These are phyloP conservation scores for Penicillium sp. DNA, from an alignment of 2,329 filamentous ascomycete genomes.

Conservation along the genomic window DNA sequence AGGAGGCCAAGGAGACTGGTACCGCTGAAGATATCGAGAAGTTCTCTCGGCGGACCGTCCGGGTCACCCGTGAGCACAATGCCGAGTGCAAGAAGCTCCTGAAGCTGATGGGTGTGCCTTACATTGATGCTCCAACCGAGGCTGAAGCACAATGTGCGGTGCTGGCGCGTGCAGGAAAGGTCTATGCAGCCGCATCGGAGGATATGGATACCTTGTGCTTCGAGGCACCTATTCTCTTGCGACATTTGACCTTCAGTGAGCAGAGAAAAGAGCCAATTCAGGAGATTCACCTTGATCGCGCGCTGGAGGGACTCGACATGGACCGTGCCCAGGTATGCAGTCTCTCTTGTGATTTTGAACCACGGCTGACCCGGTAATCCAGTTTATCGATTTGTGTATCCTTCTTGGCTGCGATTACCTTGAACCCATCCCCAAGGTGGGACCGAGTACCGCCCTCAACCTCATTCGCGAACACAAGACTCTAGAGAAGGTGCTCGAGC, in stretches of 20 bases:
- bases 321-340: constrained; percentile 66
- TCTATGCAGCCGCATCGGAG: constrained; percentile 92
- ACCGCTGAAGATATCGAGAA: constrained; percentile 98
- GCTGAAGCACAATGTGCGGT: constrained; percentile 95
- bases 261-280: constrained; percentile 96
- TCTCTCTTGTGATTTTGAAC: neutral
- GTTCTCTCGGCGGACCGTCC: constrained; percentile 86
- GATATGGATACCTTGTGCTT: constrained; percentile 99
- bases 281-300: constrained; percentile 83
- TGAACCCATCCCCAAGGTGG: constrained; percentile 91
- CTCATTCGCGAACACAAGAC: constrained; percentile 87
- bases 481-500: constrained; percentile 80
- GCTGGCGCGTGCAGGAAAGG: constrained; percentile 83
- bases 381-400: constrained; percentile 98
- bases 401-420: constrained; percentile 96
- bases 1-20: constrained; percentile 94
- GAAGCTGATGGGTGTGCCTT: constrained; percentile 93
- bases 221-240: constrained; percentile 79
- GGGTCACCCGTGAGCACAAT: constrained; percentile 95
- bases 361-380: constrained; percentile 1
- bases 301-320: constrained; percentile 82
- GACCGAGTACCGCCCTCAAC: constrained; percentile 84
- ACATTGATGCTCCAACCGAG: constrained; percentile 90
- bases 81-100: constrained; percentile 85
- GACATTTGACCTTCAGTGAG: constrained; percentile 94